Evolutionary conservation across 768 basidiomycete genomes (phyloP), one percentile per base, ranked within the genome.

Genomic region (Russula abietina): DNA sequence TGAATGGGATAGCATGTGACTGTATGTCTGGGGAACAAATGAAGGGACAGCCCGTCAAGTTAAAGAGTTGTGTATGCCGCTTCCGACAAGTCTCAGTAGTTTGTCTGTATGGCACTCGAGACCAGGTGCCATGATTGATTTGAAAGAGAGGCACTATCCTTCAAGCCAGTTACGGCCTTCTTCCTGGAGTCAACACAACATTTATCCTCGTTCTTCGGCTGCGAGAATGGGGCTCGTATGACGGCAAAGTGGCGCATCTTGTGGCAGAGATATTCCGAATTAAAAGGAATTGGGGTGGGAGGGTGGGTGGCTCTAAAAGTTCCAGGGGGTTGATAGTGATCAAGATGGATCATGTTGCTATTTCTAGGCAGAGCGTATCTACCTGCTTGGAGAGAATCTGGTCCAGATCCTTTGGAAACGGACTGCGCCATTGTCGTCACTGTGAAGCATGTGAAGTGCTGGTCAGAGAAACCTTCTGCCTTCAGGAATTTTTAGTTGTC

Each of bases 161-260:
- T 26, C 39, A 55, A 28, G 36, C 17, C 1, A 4, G 14, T 26
- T 26, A 19, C 3, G 16, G 24, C 54, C 38, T 28, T 22, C 41
- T 28, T 4, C 33, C 14, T 14, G 11, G 36, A 36, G 36, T 10
- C 17, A 48, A 19, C 30, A 2, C 17, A 48, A 19, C 30, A 2
- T 17, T 1, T 26, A 26, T 38, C 5, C 38, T 17, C 16, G 38
- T 14, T 38, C 12, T n/a, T 14, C 32, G 43, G 5, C 26, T 17
- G 33, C n/a, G 48, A 39, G 36, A 58, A 50, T 9, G 48, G 48
- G 32, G 45, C 5, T 24, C n/a, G 26, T 24, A 16, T n/a, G 26
- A n/a, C 36, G 4, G 26, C 48, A 38, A 24, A 57, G 57, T 58
- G 57, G 57, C 57, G 36, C 24, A 58, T 58, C 36, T 38, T 3